These are phyloP conservation scores for Cladosporium halotolerans DNA, from an alignment of 2,329 filamentous ascomycete species.

Conservation along the genomic window DNA sequence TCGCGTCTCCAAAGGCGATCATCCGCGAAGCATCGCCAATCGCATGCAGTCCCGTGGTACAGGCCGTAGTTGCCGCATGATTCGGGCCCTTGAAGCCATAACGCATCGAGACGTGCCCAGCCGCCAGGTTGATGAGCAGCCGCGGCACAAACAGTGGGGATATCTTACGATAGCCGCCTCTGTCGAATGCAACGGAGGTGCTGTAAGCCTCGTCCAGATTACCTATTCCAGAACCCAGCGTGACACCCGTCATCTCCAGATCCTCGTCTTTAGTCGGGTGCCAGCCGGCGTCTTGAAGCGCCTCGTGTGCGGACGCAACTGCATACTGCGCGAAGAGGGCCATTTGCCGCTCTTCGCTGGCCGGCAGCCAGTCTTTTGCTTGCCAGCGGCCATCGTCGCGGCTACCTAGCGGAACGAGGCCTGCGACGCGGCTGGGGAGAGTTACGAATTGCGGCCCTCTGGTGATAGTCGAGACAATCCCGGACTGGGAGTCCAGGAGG, in stretches of 20 bases:
- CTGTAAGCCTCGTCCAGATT: conserved; percentile 87
- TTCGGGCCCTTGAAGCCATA: conserved; percentile 86
- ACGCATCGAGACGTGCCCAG: conserved; percentile 90
- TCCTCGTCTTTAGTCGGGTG: conserved; percentile 54
- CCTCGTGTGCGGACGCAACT: conserved; percentile 78
- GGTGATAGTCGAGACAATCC: conserved; percentile 66
- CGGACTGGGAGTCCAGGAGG: conserved; percentile 71
- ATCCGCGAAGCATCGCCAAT: conserved; percentile 91
- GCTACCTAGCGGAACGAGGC: conserved; percentile 61
- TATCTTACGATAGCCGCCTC: conserved; percentile 80
- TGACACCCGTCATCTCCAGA: conserved; percentile 76
- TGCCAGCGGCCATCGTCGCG: conserved; percentile 41
- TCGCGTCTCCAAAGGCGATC: conserved; percentile 82
- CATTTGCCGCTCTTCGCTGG: conserved; percentile 66
- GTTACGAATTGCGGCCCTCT: conserved; percentile 59
- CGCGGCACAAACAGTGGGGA: conserved; percentile 90
- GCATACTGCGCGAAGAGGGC: conserved; percentile 91
- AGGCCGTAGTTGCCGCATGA: conserved; percentile 87
- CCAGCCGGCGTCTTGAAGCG: conserved; percentile 77
- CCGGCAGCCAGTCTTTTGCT: conserved; percentile 39
- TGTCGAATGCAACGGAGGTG: conserved; percentile 69
- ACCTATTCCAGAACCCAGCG: conserved; percentile 90
- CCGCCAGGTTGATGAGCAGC: conserved; percentile 88
- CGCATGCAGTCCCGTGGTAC: conserved; percentile 91
- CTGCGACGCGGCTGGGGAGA: conserved; percentile 79